These are phyloP conservation scores for Nepenthes gracilis DNA, from an alignment of 148 eudicot species.

Conservation along the genomic window DNA sequence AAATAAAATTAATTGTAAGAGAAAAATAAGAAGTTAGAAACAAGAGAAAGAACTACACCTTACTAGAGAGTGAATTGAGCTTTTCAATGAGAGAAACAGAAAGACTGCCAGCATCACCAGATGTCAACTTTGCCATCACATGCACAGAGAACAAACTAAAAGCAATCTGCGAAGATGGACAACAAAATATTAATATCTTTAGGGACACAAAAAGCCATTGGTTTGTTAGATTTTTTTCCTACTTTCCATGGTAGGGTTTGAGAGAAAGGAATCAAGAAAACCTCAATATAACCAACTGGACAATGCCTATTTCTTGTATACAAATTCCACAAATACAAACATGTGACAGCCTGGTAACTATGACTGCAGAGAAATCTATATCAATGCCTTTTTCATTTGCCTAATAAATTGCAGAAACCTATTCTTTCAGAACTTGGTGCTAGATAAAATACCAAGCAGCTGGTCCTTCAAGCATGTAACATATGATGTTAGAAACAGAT, in stretches of 20 bases:
- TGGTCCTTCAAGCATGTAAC: too few species aligned
- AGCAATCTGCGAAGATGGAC: constrained; percentile 47
- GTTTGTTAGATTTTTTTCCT: not conserved
- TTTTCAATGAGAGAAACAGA: constrained; percentile 57
- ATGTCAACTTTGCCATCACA: constrained; percentile 42
- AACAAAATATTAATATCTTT: not conserved
- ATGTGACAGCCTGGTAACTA: too few species aligned
- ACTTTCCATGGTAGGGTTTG: not conserved
- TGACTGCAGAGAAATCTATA: too few species aligned
- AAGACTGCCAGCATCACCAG: constrained; percentile 59
- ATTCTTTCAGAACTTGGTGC: too few species aligned
- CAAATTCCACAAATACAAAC: too few species aligned
- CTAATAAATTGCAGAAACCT: too few species aligned
- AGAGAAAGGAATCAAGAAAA: too few species aligned
- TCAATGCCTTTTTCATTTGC: too few species aligned
- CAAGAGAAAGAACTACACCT: constrained; percentile 31
- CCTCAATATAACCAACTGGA: too few species aligned
- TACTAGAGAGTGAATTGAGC: constrained; percentile 28
- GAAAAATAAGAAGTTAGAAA: not conserved
- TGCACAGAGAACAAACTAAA: constrained; percentile 58
- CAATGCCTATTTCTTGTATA: too few species aligned
- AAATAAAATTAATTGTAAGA: not conserved
- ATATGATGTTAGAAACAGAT: too few species aligned
- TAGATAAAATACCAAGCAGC: too few species aligned
- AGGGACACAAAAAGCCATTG: not conserved